Evolutionary conservation across 805 yeast species (phyloP).

Genomic region (Ascoidea rubescens): DNA sequence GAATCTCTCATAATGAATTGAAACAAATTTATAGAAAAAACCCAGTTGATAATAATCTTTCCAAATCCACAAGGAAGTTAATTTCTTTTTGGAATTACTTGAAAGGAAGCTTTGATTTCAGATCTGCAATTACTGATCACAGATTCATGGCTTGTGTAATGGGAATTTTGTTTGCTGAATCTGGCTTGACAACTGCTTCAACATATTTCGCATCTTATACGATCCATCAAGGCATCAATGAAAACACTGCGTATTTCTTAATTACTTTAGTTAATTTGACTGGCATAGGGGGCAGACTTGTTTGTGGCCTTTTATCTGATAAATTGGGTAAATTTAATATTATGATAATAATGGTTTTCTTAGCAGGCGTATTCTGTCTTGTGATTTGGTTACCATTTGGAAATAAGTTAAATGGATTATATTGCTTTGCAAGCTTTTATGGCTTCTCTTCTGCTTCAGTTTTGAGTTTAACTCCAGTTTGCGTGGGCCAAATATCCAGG

Average conservation of each 20-base stretch:
- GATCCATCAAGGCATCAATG: conserved; percentile 26
- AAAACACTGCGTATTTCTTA: conserved; percentile 25
- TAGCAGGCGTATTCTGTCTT: conserved; percentile 22
- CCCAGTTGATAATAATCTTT: background rate
- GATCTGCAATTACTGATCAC: conserved; percentile 25
- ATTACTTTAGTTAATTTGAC: conserved; percentile 25
- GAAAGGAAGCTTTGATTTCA: conserved; percentile 14
- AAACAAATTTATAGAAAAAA: no score
- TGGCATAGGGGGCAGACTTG: conserved; percentile 20
- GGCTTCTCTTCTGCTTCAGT: conserved; percentile 47
- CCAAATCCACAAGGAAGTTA: no score
- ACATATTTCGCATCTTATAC: conserved; percentile 41
- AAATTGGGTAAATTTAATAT: conserved; percentile 32
- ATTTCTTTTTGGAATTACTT: conserved; percentile 1
- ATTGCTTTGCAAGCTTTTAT: conserved; percentile 32
- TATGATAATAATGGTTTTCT: conserved; percentile 23
- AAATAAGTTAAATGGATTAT: conserved; percentile 19
- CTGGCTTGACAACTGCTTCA: conserved; percentile 27
- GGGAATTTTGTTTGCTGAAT: conserved; percentile 33
- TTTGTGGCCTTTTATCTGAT: conserved; percentile 22
- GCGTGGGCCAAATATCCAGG: conserved; percentile 44
- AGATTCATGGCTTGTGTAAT: conserved; percentile 28
- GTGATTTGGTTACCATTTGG: conserved; percentile 31
- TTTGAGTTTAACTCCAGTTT: conserved; percentile 42
- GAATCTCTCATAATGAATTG: conserved; percentile 13